Conservation (phyloP, 305 asterid genomes). For the Coffea humblotiana region DNA sequence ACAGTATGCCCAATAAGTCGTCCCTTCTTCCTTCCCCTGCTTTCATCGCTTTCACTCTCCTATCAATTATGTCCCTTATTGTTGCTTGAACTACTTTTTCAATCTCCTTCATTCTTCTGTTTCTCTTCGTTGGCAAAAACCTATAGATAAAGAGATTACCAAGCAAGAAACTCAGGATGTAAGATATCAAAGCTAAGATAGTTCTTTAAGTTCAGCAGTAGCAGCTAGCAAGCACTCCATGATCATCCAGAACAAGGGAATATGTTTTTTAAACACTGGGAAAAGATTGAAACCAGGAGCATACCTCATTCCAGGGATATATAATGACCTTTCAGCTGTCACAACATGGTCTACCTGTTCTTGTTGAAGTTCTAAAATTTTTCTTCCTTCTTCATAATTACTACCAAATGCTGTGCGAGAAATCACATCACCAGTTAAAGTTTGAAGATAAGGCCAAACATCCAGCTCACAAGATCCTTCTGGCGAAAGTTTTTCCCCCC, state of each 20-base stretch:
- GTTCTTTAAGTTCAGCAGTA: not conserved
- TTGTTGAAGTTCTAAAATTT: constrained; percentile 8
- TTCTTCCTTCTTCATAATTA: constrained; percentile 15
- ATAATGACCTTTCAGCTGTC: not conserved
- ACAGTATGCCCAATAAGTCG: constrained; percentile 41
- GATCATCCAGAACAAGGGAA: not conserved
- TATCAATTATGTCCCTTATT: constrained; percentile 32
- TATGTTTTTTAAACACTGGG: not conserved
- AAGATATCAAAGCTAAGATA: not conserved
- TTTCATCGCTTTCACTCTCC: constrained; percentile 23
- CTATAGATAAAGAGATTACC: constrained; percentile 6
- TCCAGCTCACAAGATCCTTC: constrained; percentile 32
- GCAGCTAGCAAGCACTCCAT: too few relatives aligned
- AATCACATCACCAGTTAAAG: constrained; percentile 3
- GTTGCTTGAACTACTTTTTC: constrained; percentile 25
- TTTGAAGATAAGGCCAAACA: constrained; percentile 34
- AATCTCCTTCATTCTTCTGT: constrained; percentile 42
- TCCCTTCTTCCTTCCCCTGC: constrained; percentile 31
- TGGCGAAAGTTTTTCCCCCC: constrained; percentile 23
- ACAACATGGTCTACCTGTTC: constrained; percentile 8
- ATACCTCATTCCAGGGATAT: not conserved
- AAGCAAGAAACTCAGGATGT: not conserved
- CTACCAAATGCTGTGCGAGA: constrained; percentile 20
- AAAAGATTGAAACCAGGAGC: not conserved
- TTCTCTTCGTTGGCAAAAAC: constrained; percentile 45